Evolutionary conservation across 2,329 filamentous ascomycete species (phyloP).

Genomic region (Nigrospora sphaerica): DNA sequence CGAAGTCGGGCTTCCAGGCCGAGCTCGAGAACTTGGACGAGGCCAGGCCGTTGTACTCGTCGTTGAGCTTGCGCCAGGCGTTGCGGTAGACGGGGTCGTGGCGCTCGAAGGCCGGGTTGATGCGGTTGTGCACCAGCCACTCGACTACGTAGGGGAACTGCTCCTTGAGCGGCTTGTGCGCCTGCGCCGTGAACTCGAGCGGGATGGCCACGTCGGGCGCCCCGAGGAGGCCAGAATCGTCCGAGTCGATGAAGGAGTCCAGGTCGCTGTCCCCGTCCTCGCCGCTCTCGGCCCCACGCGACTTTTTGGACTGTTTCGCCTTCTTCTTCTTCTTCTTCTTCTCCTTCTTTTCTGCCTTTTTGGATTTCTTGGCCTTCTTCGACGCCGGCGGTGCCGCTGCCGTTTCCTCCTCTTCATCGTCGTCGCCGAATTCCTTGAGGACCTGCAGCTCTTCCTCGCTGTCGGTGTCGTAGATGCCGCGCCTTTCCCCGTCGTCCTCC

Average conservation of each 20-base stretch:
- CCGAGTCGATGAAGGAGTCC: slow-evolving; percentile 60
- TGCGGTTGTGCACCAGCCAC: slow-evolving; percentile 74
- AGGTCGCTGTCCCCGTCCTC: slow-evolving; percentile 24
- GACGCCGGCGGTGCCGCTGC: slow-evolving; percentile 18
- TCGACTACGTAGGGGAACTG: slow-evolving; percentile 69
- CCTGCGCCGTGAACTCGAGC: slow-evolving; percentile 59
- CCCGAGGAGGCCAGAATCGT: slow-evolving; percentile 50
- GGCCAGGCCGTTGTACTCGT: slow-evolving; percentile 61
- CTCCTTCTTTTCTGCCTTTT: slow-evolving; percentile 3
- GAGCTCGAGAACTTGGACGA: slow-evolving; percentile 66
- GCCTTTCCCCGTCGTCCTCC: slow-evolving; percentile 43
- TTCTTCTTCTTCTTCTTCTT: slow-evolving; percentile 3
- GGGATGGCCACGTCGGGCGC: slow-evolving; percentile 54
- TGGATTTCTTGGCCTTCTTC: neutral
- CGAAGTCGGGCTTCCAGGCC: slow-evolving; percentile 62
- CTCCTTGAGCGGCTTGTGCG: slow-evolving; percentile 60
- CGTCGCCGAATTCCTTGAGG: slow-evolving; percentile 24
- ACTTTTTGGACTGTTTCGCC: slow-evolving; percentile 4
- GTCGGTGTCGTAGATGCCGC: slow-evolving; percentile 25
- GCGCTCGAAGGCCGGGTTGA: slow-evolving; percentile 61
- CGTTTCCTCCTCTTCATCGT: slow-evolving; percentile 22
- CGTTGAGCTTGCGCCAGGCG: slow-evolving; percentile 64
- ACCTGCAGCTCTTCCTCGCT: slow-evolving; percentile 20
- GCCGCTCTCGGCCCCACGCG: slow-evolving; percentile 9
- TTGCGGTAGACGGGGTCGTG: slow-evolving; percentile 58